Evolutionary conservation across 2,329 filamentous ascomycete species (phyloP), one percentile per base, ranked within the genome.

Genomic region (Aspergillus texensis): DNA sequence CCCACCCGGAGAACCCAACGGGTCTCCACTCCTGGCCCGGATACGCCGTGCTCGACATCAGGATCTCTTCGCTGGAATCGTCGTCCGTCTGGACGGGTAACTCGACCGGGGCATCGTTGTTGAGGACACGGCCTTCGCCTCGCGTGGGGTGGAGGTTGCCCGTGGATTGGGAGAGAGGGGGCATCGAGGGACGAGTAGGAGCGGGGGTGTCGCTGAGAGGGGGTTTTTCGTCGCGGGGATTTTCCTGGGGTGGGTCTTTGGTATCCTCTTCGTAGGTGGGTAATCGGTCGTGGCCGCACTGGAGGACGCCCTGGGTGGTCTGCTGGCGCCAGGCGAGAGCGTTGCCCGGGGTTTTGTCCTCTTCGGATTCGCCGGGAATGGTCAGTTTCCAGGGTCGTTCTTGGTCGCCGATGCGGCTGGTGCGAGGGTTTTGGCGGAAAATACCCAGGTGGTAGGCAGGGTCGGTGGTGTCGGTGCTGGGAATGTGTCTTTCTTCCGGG

Each of bases 41-140:
- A 68, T 83, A 83, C 21, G 80, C 74, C 1, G 81, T 83, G n/a
- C 79, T 78, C 6, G 79, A 80, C 81, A 83, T 83, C 28, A 79
- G 64, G 36, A 82, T 77, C 60, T 83, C 79, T 55, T 83, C 81
- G 32, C 78, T 79, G 14, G 75, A 77, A 62, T 79, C 74, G 57
- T 80, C 73, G 46, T 70, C 67, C 8, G 72, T 67, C 32, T 50
- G 61, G 54, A 75, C 65, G 6, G 78, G 72, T 8, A 80, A 68
- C 62, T 79, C 72, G 39, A 78, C 70, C 8, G 77, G 75, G 46
- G 73, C 63, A 26, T 66, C 56, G 30, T 70, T 55, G 34, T 72
- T 73, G 36, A 73, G 62, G 3, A 67, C 60, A 3, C 71, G 63
- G 5, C 68, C 63, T 26, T 67, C 68, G 36, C 67, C 68, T 21